A percentile compares a stretch with the other conserved stretches of the same genome.
These are phyloP conservation scores for Dalechampia spathulata DNA, from an alignment of 441 rosid genomes.

Conservation along the genomic window DNA sequence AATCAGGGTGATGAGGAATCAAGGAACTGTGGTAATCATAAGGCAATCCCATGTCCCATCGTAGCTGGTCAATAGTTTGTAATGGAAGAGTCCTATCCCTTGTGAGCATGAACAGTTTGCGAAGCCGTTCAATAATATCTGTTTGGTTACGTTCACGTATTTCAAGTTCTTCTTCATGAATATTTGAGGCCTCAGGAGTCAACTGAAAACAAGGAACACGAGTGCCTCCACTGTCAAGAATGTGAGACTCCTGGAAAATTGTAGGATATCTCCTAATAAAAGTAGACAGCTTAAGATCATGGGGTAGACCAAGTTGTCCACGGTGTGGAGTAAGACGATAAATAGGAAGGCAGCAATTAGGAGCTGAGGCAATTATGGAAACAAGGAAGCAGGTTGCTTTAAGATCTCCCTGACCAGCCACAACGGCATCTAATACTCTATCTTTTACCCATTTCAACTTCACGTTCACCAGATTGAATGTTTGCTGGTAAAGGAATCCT, in stretches of 20 bases:
- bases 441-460: conserved; percentile 89
- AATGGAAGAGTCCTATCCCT: conserved; percentile 49
- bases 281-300: conserved; percentile 52
- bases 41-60: conserved; percentile 88
- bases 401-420: conserved; percentile 46
- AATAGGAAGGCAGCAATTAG: conserved; percentile 35
- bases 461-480: conserved; percentile 50
- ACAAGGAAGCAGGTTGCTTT: conserved; percentile 56
- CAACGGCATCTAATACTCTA: conserved; percentile 49
- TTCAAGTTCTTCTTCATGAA: conserved; percentile 33
- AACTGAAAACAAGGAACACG: conserved; percentile 64
- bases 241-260: conserved; percentile 40
- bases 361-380: conserved; percentile 42
- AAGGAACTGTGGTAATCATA: conserved; percentile 38
- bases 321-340: conserved; percentile 42
- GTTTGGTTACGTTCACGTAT: conserved; percentile 19
- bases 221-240: conserved; percentile 63
- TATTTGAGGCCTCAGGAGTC: conserved; percentile 40
- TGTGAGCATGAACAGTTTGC: conserved; percentile 75
- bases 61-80: conserved; percentile 70
- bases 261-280: conserved; percentile 65
- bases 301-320: conserved; percentile 58
- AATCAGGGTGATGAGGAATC: conserved; percentile 32
- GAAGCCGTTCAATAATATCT: conserved; percentile 42
- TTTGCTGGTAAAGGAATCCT: conserved; percentile 46